Evolutionary conservation across 345 rosid genomes (phyloP).

Genomic region (Crucihimalaya himalaica): DNA sequence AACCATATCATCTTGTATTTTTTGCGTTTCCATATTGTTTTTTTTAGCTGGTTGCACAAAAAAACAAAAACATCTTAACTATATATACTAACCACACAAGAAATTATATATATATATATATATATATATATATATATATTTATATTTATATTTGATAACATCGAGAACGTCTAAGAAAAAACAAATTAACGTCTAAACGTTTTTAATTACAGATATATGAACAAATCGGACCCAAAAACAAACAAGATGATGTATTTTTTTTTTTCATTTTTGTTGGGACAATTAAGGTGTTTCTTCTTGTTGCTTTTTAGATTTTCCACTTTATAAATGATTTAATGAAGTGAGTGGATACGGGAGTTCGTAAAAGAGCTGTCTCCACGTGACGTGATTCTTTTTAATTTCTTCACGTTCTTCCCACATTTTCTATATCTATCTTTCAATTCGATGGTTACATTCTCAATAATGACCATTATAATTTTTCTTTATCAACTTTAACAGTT

Average conservation of each 20-base stretch:
- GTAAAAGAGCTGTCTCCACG: conserved; percentile 36
- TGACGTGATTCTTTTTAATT: conserved; percentile 32
- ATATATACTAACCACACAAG: too few species aligned
- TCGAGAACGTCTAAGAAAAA: neutral
- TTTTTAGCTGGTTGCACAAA: too few species aligned
- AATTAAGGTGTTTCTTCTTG: conserved; percentile 2
- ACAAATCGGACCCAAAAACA: neutral
- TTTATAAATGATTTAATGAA: conserved; percentile 31
- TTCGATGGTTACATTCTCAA: conserved; percentile 22
- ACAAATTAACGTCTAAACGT: neutral
- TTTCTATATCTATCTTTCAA: conserved; percentile 12
- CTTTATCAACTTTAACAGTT: neutral
- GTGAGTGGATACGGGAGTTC: conserved; percentile 27
- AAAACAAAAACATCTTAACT: too few species aligned
- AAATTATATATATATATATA: too few species aligned
- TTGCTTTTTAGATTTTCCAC: conserved; percentile 12
- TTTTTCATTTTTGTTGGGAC: neutral
- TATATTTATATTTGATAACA: neutral
- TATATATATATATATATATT: too few species aligned
- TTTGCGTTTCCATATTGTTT: too few species aligned
- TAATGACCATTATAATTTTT: neutral
- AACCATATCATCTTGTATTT: too few species aligned
- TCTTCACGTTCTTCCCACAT: conserved; percentile 35
- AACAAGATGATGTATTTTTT: neutral
- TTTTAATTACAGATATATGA: neutral